phyloP scores from a whole-genome alignment of 345 rosid species.

The Arabidopsis thaliana region DNA sequence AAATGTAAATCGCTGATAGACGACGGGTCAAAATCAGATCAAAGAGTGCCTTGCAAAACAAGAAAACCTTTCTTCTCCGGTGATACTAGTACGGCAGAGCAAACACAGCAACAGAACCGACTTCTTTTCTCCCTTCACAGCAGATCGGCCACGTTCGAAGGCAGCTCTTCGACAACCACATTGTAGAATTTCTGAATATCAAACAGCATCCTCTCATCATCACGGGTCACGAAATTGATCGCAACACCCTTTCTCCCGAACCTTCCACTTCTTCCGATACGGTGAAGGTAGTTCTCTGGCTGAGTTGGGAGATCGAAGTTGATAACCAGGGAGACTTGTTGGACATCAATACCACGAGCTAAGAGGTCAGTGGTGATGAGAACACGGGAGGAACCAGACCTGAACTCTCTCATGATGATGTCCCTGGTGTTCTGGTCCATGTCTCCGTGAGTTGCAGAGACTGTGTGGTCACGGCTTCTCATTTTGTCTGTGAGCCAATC shows the following conservation, averaged over 20 bases:
- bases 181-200: slow-evolving; percentile 71
- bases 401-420: slow-evolving; percentile 78
- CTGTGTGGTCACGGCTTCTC: slow-evolving; percentile 72
- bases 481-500: slow-evolving; percentile 84
- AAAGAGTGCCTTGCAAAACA: slow-evolving; percentile 44
- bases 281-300: slow-evolving; percentile 79
- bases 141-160: slow-evolving; percentile 64
- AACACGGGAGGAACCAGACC: slow-evolving; percentile 78
- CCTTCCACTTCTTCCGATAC: slow-evolving; percentile 76
- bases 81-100: slow-evolving; percentile 3
- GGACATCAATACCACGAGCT: slow-evolving; percentile 82
- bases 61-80: slow-evolving; percentile 46
- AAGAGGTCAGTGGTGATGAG: slow-evolving; percentile 74
- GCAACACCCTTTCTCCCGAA: slow-evolving; percentile 87
- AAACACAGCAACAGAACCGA: background rate
- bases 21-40: slow-evolving; percentile 39
- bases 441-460: slow-evolving; percentile 78
- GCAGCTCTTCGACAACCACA: slow-evolving; percentile 66
- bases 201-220: slow-evolving; percentile 65
- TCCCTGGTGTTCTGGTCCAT: slow-evolving; percentile 84
- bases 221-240: slow-evolving; percentile 61
- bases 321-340: slow-evolving; percentile 77
- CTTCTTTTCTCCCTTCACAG: slow-evolving; percentile 45
- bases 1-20: slow-evolving; percentile 23
- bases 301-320: slow-evolving; percentile 73